These are phyloP conservation scores for Tremellales sp. DNA, from an alignment of 1,284 basidiomycete genomes.

Conservation along the genomic window DNA sequence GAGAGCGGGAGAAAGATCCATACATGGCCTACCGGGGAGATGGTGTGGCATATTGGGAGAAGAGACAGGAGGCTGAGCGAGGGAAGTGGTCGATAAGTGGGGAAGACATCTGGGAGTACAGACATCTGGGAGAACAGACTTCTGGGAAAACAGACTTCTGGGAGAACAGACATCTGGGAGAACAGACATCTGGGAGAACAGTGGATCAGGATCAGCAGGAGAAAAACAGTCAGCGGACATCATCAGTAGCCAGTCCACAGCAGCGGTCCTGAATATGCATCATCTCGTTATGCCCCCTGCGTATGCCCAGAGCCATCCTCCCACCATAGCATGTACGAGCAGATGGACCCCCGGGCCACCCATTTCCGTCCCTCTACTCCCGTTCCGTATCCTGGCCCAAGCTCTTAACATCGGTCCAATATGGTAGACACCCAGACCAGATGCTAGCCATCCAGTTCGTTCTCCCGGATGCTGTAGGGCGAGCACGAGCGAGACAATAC, in stretches of 20 bases:
- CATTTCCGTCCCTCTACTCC: not conserved
- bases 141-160: no score
- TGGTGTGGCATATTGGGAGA: slow-evolving; percentile 31
- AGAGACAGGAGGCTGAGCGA: slow-evolving; percentile 9
- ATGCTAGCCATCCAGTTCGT: not conserved
- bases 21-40: slow-evolving; percentile 33
- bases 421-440: not conserved
- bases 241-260: no score
- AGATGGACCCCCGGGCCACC: not conserved
- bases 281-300: no score
- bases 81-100: no score
- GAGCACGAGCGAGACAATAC: not conserved
- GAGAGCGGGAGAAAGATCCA: slow-evolving; percentile 27
- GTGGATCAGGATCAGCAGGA: no score
- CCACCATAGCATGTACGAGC: not conserved
- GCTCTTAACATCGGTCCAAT: not conserved
- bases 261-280: no score
- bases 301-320: no score
- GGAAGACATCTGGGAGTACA: no score
- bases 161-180: no score
- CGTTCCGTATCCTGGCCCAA: not conserved
- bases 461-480: not conserved
- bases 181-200: no score
- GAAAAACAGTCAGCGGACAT: no score
- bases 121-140: no score